Evolutionary conservation across 2,329 filamentous ascomycete genomes (phyloP).

Genomic region (Elsinoe ampelina): DNA sequence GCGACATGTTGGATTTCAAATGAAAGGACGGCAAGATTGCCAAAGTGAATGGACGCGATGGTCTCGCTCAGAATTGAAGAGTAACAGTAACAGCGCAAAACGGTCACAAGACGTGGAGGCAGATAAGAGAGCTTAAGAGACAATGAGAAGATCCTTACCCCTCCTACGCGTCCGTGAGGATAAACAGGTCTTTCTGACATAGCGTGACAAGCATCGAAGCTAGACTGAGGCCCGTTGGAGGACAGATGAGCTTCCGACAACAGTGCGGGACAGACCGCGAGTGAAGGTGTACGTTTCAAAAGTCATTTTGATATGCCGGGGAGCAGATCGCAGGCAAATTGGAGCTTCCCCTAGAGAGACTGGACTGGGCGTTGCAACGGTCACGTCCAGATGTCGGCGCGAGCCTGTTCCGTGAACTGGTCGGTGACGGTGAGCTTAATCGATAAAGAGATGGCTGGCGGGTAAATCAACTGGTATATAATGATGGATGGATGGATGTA

Average conservation of each 20-base stretch:
- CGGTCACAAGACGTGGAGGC: conserved; percentile 8
- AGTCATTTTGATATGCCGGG: conserved; percentile 9
- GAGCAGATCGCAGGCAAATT: conserved; percentile 6
- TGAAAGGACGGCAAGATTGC: conserved; percentile 30
- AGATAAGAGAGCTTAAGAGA: conserved; percentile 10
- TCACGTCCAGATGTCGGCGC: conserved; percentile 7
- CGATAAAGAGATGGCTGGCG: conserved; percentile 1
- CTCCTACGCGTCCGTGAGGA: conserved; percentile 9
- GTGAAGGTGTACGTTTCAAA: conserved; percentile 1
- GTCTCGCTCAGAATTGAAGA: conserved; percentile 14
- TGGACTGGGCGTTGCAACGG: conserved; percentile 12
- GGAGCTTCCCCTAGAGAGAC: background rate
- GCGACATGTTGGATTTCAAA: conserved; percentile 31
- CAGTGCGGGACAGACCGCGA: conserved; percentile 6
- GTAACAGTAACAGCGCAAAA: background rate
- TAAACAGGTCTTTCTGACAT: conserved; percentile 1
- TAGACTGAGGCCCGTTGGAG: conserved; percentile 5
- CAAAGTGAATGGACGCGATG: conserved; percentile 50
- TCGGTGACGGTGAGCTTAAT: conserved; percentile 7
- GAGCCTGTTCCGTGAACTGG: conserved; percentile 9
- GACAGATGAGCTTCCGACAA: conserved; percentile 4
- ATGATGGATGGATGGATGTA: background rate
- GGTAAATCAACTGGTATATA: background rate
- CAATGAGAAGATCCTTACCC: conserved; percentile 12
- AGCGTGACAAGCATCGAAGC: background rate